Conservation (phyloP, 2,329 filamentous ascomycete species). For the Colletotrichum caudatum region DNA sequence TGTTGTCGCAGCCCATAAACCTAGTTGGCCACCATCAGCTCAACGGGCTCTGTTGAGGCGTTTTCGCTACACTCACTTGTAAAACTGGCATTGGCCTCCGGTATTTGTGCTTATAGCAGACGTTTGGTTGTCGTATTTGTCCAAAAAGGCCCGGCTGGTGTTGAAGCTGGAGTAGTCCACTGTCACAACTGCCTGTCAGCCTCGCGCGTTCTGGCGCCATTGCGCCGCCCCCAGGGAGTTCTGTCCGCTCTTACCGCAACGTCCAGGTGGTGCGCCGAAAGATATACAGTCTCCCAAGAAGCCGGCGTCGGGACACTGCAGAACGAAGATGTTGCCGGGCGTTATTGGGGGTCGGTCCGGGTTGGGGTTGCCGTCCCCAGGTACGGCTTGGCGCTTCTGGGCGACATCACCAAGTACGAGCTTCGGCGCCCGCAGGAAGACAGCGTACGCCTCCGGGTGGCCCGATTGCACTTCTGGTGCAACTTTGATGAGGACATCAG, state of each 20-base stretch:
- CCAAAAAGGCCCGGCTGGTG: slow-evolving; percentile 17
- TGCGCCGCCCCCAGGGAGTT: too few relatives aligned
- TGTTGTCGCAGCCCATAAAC: slow-evolving; percentile 28
- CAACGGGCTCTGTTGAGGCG: too few relatives aligned
- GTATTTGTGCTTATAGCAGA: slow-evolving; percentile 35
- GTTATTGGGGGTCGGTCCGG: slow-evolving; percentile 18
- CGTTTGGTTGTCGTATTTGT: slow-evolving; percentile 36
- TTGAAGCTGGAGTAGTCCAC: slow-evolving; percentile 34
- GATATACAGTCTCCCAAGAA: slow-evolving; percentile 27
- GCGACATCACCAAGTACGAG: slow-evolving; percentile 4
- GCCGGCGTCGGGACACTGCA: slow-evolving; percentile 30
- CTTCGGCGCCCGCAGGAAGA: slow-evolving; percentile 17
- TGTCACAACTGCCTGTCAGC: slow-evolving; percentile 1
- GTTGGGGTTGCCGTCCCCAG: slow-evolving; percentile 27
- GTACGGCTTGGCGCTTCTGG: slow-evolving; percentile 25
- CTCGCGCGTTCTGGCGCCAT: too few relatives aligned
- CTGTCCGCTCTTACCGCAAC: slow-evolving; percentile 22
- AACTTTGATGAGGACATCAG: not conserved
- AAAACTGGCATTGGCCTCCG: slow-evolving; percentile 35
- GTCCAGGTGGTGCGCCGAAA: slow-evolving; percentile 30
- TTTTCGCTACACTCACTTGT: not conserved
- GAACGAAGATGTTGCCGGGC: slow-evolving; percentile 26
- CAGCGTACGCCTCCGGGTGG: slow-evolving; percentile 32
- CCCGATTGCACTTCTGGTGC: not conserved
- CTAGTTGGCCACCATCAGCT: not conserved